Percentiles rank a stretch among this genome's conserved stretches.
These are phyloP conservation scores for Candida wancherniae DNA, from an alignment of 805 yeast species.

Conservation along the genomic window DNA sequence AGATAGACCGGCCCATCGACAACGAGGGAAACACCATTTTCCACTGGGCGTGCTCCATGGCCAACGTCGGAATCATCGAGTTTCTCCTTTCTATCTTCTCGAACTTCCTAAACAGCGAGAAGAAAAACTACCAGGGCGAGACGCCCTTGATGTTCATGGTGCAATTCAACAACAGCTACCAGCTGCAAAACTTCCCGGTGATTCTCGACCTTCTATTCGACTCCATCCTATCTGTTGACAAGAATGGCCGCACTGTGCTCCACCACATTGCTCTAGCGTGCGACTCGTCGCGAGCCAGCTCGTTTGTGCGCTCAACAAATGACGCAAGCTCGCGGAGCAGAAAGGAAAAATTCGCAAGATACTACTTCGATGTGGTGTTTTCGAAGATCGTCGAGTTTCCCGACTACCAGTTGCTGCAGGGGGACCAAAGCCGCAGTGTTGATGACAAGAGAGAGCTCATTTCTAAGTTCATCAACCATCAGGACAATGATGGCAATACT, in stretches of 20 bases:
- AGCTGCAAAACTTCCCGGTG: conserved; percentile 32
- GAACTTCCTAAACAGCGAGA: conserved; percentile 60
- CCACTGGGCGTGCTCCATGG: conserved; percentile 95
- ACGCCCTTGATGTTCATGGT: conserved; percentile 60
- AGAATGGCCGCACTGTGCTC: conserved; percentile 36
- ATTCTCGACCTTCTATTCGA: conserved; percentile 33
- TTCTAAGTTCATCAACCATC: conserved; percentile 65
- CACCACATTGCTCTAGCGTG: conserved; percentile 38
- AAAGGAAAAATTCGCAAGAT: conserved; percentile 34
- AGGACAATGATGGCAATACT: conserved; percentile 91
- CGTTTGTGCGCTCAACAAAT: conserved; percentile 2
- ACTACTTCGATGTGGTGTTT: conserved; percentile 36
- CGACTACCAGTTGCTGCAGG: conserved; percentile 18
- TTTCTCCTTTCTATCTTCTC: conserved; percentile 56
- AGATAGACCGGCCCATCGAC: conserved; percentile 83
- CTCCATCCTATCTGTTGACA: conserved; percentile 34
- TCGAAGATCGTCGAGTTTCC: conserved; percentile 29
- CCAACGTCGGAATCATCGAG: conserved; percentile 65
- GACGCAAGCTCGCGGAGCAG: conserved; percentile 16
- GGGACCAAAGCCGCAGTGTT: conserved; percentile 9
- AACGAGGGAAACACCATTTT: conserved; percentile 89
- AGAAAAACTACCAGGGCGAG: conserved; percentile 82
- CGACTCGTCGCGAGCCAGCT: conserved; percentile 10
- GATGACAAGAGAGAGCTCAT: conserved; percentile 28
- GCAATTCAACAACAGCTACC: conserved; percentile 37